A percentile compares a stretch with the other conserved stretches of the same genome.
Evolutionary conservation across 768 basidiomycete genomes (phyloP).

Genomic region (Cubamyces sp.): DNA sequence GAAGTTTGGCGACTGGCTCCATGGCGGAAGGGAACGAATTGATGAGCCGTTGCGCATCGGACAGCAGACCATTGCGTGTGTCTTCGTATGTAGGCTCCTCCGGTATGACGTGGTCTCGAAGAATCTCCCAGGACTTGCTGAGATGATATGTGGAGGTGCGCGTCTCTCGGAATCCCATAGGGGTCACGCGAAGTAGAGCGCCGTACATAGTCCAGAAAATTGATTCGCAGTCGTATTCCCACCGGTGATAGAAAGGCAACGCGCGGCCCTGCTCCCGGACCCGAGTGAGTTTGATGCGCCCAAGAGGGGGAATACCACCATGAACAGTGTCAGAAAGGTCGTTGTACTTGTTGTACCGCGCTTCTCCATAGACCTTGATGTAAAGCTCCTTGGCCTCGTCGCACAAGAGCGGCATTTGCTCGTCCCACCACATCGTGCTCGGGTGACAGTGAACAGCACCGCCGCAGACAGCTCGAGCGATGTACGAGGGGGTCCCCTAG

Average conservation of each 20-base stretch:
- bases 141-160: background rate
- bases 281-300: background rate
- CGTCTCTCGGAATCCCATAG: background rate
- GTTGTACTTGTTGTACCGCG: background rate
- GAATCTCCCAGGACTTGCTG: background rate
- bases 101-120: background rate
- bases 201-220: background rate
- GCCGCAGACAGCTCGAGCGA: background rate
- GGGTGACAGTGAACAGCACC: too few species aligned
- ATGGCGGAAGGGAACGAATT: background rate
- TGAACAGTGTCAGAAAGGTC: background rate
- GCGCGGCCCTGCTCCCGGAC: background rate
- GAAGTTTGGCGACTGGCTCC: background rate
- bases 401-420: background rate
- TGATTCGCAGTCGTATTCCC: background rate
- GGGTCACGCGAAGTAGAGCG: background rate
- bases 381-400: background rate
- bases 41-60: background rate
- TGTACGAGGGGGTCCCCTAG: slow-evolving; percentile 4
- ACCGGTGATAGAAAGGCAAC: background rate
- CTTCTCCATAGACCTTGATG: background rate
- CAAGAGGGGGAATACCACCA: background rate
- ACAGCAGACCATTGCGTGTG: background rate
- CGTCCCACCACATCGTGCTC: background rate
- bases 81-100: background rate